Evolutionary conservation across 805 yeast species (phyloP).

Genomic region (Ogataea salicorniae): DNA sequence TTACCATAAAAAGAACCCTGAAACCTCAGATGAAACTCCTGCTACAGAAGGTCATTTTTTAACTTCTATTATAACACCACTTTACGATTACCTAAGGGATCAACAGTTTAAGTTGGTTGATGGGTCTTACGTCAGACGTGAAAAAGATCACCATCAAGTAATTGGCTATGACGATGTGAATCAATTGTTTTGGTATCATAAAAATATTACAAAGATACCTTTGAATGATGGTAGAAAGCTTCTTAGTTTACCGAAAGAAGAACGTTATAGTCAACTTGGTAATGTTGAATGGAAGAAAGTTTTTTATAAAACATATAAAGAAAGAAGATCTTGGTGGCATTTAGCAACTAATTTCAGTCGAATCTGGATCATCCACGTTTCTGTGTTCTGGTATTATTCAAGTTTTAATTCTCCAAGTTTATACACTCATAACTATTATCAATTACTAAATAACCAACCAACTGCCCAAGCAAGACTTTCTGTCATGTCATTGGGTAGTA

Average conservation of each 20-base stretch:
- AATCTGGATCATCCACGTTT: slow-evolving; percentile 48
- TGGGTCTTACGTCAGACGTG: slow-evolving; percentile 56
- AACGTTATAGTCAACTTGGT: slow-evolving; percentile 31
- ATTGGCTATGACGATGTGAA: slow-evolving; percentile 54
- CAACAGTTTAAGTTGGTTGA: slow-evolving; percentile 59
- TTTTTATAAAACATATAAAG: slow-evolving; percentile 43
- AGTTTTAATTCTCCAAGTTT: slow-evolving; percentile 46
- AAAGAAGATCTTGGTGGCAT: slow-evolving; percentile 47
- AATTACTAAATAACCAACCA: slow-evolving; percentile 39
- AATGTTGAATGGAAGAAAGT: slow-evolving; percentile 36
- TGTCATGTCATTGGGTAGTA: slow-evolving; percentile 41
- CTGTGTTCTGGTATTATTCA: slow-evolving; percentile 48
- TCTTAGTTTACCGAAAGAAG: slow-evolving; percentile 24
- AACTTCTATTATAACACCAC: slow-evolving; percentile 39
- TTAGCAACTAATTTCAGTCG: slow-evolving; percentile 44
- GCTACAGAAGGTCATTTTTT: slow-evolving; percentile 29
- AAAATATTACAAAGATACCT: slow-evolving; percentile 31
- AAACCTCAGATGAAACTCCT: not conserved
- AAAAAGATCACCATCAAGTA: slow-evolving; percentile 60
- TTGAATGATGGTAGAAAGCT: slow-evolving; percentile 32
- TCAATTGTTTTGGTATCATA: slow-evolving; percentile 45
- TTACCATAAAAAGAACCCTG: slow-evolving; percentile 28
- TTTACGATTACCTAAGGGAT: slow-evolving; percentile 54
- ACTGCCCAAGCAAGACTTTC: slow-evolving; percentile 40
- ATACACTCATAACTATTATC: slow-evolving; percentile 40